Base-by-base conservation (phyloP, 768 basidiomycete genomes). In the Sistotremastrum niveocremeum region DNA sequence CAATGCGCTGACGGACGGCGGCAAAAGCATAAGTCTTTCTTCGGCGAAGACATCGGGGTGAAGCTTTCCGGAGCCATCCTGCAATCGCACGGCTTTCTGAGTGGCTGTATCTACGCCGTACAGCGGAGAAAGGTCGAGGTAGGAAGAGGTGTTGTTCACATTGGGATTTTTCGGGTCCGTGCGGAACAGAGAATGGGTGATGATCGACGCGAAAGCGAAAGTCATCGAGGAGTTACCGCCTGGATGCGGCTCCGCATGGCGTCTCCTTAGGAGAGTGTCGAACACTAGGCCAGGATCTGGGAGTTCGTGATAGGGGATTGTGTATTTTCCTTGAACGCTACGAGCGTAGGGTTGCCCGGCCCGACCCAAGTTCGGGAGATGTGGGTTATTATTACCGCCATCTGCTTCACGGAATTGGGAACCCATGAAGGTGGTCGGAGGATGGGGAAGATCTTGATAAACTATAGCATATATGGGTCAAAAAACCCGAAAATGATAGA, bases 1-100 rank as follows among this genome's bases (percentile, higher is more conserved):
- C 5, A 81, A 60, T 5, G 70, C 78, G 29, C 68, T 66, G 2
- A 69, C 60, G 2, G 73, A 68, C 3, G 79, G 76, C 2, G 76
- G 72, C 41, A 78, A 59, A 53, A 79, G 68, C 32, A 68, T 41
- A 3, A 79, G 57, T 1, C 77, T 62, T 29, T 68, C 65, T 50
- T 80, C 77, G 1, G 68, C 64, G 56, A 77, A 75, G 0, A 65
- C 62, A 52, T 81, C 79, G 2, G 72, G 69, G 51, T 65, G 70
- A 2, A 80, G 59, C 34, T 70, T 51, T 3, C 79, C 79, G 5
- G 69, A 62, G 0, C 76, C 77, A 11, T 48, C 57, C 58, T 66
- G 70, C 53, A 73, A 64, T 35, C 77, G 69, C 28, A 79, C 65
- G 12, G 59, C 56, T 47, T 71, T 62, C 52, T 54, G 62, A 48